A percentile compares a stretch with the other conserved stretches of the same genome.
Evolutionary conservation across 371 early-diverging fungal species (phyloP).

Genomic region (Smittium culicis): DNA sequence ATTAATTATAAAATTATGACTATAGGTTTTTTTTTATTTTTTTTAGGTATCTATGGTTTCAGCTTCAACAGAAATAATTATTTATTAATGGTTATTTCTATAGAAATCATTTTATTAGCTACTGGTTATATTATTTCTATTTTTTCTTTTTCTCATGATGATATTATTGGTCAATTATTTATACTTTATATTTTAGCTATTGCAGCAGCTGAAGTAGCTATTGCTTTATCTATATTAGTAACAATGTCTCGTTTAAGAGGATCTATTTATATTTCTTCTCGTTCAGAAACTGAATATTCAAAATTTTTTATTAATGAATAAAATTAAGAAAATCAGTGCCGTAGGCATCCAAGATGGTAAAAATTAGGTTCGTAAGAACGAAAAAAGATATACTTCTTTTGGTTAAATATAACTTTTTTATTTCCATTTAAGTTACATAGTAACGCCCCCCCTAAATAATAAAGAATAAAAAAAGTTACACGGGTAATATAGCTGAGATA

Average conservation of each 20-base stretch:
- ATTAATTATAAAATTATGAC: slow-evolving; percentile 22
- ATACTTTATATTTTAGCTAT: slow-evolving; percentile 29
- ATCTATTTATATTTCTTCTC: slow-evolving; percentile 7
- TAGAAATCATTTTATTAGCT: slow-evolving; percentile 23
- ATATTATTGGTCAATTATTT: slow-evolving; percentile 38
- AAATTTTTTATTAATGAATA: slow-evolving; percentile 1
- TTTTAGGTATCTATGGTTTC: slow-evolving; percentile 26
- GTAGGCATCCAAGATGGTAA: too few relatives aligned
- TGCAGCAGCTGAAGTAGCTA: slow-evolving; percentile 12
- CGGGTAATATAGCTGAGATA: too few relatives aligned
- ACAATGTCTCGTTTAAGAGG: slow-evolving; percentile 10
- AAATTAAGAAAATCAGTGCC: not conserved
- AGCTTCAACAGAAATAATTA: slow-evolving; percentile 15
- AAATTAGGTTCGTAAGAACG: too few relatives aligned
- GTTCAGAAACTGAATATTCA: not conserved
- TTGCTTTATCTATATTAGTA: slow-evolving; percentile 12
- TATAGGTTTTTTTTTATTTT: slow-evolving; percentile 33
- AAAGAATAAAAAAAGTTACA: too few relatives aligned
- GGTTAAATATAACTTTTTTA: too few relatives aligned
- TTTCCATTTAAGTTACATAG: too few relatives aligned
- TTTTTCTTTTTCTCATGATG: slow-evolving; percentile 32
- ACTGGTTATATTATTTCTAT: slow-evolving; percentile 27
- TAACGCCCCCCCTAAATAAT: too few relatives aligned
- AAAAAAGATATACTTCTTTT: too few relatives aligned
- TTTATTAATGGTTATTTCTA: slow-evolving; percentile 12